A percentile compares a stretch with the other conserved stretches of the same genome.
Evolutionary conservation across 148 eudicot species (phyloP).

Genomic region (Mesembryanthemum crystallinum): DNA sequence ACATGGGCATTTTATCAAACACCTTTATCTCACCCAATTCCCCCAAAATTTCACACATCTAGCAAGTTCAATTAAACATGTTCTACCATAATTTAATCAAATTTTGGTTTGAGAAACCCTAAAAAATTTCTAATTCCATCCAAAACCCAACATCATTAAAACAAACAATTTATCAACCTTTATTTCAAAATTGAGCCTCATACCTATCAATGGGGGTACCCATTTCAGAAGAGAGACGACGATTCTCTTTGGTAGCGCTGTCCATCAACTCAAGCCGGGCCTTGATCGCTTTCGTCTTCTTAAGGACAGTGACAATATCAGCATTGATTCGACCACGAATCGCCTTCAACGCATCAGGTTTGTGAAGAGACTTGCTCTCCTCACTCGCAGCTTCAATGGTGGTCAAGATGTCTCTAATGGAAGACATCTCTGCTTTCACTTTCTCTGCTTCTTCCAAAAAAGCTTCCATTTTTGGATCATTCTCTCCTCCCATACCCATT

Average conservation of each 20-base stretch:
- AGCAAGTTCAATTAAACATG: background rate
- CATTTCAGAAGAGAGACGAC: conserved; percentile 53
- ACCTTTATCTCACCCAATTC: background rate
- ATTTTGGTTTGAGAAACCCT: background rate
- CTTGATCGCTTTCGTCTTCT: conserved; percentile 60
- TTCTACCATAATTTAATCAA: background rate
- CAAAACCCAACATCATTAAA: too few relatives aligned
- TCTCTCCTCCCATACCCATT: conserved; percentile 34
- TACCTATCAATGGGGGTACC: conserved; percentile 70
- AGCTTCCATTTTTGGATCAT: conserved; percentile 61
- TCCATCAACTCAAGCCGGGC: conserved; percentile 74
- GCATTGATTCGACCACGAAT: conserved; percentile 51
- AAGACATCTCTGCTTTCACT: conserved; percentile 60
- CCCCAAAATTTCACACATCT: background rate
- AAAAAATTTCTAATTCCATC: too few relatives aligned
- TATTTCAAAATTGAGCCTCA: background rate
- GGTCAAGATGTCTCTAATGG: conserved; percentile 47
- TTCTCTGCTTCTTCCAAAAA: conserved; percentile 82
- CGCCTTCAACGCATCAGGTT: conserved; percentile 63
- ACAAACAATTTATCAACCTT: too few relatives aligned
- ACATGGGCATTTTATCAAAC: background rate
- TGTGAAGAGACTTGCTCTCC: conserved; percentile 68
- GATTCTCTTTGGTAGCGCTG: conserved; percentile 48
- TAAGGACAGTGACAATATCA: conserved; percentile 63
- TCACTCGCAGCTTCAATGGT: conserved; percentile 51